Conservation (phyloP, 1,139 yeast genomes). For the Geotrichum restrictum region DNA sequence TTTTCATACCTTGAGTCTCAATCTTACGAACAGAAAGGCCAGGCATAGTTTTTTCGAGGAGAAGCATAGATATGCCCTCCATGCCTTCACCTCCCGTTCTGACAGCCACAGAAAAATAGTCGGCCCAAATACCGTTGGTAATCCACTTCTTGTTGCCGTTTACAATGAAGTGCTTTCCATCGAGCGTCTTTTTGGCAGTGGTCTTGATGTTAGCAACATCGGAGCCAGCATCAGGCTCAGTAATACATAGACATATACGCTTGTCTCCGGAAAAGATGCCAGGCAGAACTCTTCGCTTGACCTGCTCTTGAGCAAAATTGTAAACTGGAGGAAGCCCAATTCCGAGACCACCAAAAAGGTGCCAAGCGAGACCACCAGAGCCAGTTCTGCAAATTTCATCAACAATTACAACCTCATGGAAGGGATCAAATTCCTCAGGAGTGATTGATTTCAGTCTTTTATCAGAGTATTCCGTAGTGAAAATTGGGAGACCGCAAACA, state of each 20-base stretch:
- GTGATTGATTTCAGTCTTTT: slow-evolving; percentile 37
- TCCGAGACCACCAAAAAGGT: slow-evolving; percentile 41
- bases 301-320: slow-evolving; percentile 36
- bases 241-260: slow-evolving; percentile 43
- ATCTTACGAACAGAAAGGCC: slow-evolving; percentile 42
- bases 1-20: slow-evolving; percentile 42
- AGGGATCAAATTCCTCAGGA: slow-evolving; percentile 39
- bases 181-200: slow-evolving; percentile 40
- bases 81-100: slow-evolving; percentile 44
- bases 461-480: slow-evolving; percentile 38
- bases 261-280: slow-evolving; percentile 40
- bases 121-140: slow-evolving; percentile 45
- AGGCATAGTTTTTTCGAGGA: slow-evolving; percentile 41
- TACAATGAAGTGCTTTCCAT: slow-evolving; percentile 44
- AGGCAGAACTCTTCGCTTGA: slow-evolving; percentile 40
- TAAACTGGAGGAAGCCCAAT: slow-evolving; percentile 44
- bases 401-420: slow-evolving; percentile 39
- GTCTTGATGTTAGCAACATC: slow-evolving; percentile 45
- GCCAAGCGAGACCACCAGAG: slow-evolving; percentile 43
- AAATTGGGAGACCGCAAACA: slow-evolving; percentile 36
- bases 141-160: slow-evolving; percentile 47
- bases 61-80: slow-evolving; percentile 43
- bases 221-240: slow-evolving; percentile 47
- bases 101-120: slow-evolving; percentile 45
- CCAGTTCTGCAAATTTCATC: slow-evolving; percentile 44